These are phyloP conservation scores for Amphibolis antarctica DNA, from an alignment of 106 monocot genomes.

Conservation along the genomic window DNA sequence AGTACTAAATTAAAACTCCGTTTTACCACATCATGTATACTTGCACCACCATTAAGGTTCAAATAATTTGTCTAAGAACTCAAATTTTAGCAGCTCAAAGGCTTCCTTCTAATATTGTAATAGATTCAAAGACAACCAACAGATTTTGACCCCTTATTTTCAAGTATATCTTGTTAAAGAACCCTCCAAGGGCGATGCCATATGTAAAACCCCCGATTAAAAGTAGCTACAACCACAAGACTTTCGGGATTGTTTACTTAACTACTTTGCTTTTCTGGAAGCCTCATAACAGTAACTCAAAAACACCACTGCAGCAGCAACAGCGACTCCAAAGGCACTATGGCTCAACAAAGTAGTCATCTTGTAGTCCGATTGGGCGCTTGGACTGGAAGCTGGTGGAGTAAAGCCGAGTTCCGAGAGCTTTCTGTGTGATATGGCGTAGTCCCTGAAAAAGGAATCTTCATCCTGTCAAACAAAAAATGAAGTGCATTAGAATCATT, in stretches of 20 bases:
- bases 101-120: no score
- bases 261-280: conserved; percentile 17
- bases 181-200: no score
- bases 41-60: no score
- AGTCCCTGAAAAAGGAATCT: conserved; percentile 88
- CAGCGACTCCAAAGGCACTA: conserved; percentile 46
- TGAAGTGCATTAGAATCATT: background rate
- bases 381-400: conserved; percentile 24
- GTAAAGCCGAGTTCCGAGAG: conserved; percentile 91
- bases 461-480: conserved; percentile 51
- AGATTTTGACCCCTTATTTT: no score
- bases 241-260: background rate
- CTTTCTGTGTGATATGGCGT: conserved; percentile 92
- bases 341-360: conserved; percentile 21
- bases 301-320: conserved; percentile 39
- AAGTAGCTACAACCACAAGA: no score
- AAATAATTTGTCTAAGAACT: no score
- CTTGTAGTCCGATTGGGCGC: conserved; percentile 15
- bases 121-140: no score
- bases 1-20: no score
- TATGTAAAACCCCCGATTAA: no score
- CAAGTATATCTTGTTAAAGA: no score
- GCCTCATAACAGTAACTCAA: conserved; percentile 48
- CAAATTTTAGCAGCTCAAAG: no score
- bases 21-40: no score